phyloP scores from a whole-genome alignment of 768 basidiomycete species.

The Podaxis mareebaensis region DNA sequence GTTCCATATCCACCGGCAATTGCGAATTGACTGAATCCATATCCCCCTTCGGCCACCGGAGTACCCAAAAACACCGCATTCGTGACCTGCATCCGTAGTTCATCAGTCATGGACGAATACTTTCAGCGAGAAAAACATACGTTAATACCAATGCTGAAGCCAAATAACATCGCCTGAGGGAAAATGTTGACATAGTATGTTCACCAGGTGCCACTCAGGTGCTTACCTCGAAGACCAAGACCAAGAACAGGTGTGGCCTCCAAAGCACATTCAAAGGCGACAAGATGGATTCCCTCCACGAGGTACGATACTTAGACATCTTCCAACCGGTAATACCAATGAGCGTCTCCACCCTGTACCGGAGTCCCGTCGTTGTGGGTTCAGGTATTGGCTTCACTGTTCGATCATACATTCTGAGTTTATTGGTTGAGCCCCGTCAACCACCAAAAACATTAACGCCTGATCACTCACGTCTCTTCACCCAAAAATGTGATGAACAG shows the following conservation, averaged over 20 bases:
- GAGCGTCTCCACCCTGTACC: conserved; percentile 51
- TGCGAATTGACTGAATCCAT: conserved; percentile 13
- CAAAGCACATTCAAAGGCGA: conserved; percentile 56
- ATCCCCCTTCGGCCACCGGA: conserved; percentile 4
- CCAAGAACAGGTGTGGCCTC: conserved; percentile 45
- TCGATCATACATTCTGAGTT: conserved; percentile 54
- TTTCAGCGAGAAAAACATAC: conserved; percentile 21
- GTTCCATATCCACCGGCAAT: conserved; percentile 15
- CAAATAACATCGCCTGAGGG: conserved; percentile 45
- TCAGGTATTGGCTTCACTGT: conserved; percentile 42
- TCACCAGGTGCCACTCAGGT: conserved; percentile 51
- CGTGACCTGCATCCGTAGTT: conserved; percentile 37
- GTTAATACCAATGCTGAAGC: conserved; percentile 35
- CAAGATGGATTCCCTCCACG: conserved; percentile 1
- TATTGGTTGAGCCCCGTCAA: conserved; percentile 34
- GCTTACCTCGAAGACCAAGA: conserved; percentile 49
- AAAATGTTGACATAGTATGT: conserved; percentile 47
- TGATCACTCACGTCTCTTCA: conserved; percentile 61
- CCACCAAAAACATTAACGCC: conserved; percentile 38
- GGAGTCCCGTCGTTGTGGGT: conserved; percentile 36
- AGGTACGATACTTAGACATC: conserved; percentile 35
- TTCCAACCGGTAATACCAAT: conserved; percentile 52
- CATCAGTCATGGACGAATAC: conserved; percentile 20
- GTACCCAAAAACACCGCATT: conserved; percentile 26
- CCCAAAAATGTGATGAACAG: conserved; percentile 57